Evolutionary conservation across 1,139 yeast species (phyloP).

Genomic region (Meyerozyma guilliermondii): DNA sequence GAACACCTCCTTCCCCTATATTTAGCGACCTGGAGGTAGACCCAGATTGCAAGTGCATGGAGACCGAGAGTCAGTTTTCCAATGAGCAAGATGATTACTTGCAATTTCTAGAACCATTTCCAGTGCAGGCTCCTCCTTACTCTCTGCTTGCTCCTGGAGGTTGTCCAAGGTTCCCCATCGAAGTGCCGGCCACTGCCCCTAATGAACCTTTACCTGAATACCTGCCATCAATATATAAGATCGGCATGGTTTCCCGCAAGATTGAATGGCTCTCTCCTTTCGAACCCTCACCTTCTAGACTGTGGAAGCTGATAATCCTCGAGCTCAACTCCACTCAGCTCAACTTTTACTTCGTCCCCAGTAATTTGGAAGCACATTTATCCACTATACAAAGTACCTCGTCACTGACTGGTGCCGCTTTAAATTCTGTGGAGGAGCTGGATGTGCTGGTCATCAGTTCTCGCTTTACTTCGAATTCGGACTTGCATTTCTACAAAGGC

Average conservation of each 20-base stretch:
- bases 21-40: background rate
- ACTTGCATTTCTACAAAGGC: slow-evolving; percentile 31
- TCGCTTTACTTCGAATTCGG: slow-evolving; percentile 27
- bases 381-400: slow-evolving; percentile 15
- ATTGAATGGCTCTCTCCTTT: slow-evolving; percentile 66
- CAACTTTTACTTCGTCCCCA: slow-evolving; percentile 50
- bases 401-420: slow-evolving; percentile 8
- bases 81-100: slow-evolving; percentile 6
- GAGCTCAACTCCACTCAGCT: slow-evolving; percentile 74
- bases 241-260: slow-evolving; percentile 51
- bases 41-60: background rate
- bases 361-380: slow-evolving; percentile 26
- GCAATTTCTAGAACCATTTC: slow-evolving; percentile 44
- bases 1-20: background rate
- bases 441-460: slow-evolving; percentile 17
- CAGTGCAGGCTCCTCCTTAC: slow-evolving; percentile 48
- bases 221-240: slow-evolving; percentile 52
- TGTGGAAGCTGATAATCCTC: slow-evolving; percentile 60
- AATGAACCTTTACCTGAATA: slow-evolving; percentile 43
- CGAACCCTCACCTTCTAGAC: slow-evolving; percentile 53
- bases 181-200: slow-evolving; percentile 9
- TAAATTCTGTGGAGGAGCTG: slow-evolving; percentile 12
- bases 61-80: background rate
- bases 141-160: slow-evolving; percentile 43
- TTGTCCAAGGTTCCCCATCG: slow-evolving; percentile 48